Conservation (phyloP, 768 basidiomycete genomes). For the Gloeophyllum trabeum region DNA sequence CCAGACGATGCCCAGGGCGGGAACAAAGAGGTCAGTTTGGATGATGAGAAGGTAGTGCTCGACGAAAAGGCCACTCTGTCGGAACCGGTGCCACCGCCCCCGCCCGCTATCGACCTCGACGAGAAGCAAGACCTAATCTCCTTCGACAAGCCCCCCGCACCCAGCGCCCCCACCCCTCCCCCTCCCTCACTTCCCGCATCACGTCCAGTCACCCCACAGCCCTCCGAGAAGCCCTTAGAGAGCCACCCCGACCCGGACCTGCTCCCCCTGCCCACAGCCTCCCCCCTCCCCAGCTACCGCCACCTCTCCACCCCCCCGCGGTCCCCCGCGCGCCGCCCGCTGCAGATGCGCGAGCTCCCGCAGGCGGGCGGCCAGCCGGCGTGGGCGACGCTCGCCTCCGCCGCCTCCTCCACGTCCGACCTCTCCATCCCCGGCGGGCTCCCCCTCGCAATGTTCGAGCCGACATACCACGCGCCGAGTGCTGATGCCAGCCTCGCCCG, state of each 20-base stretch:
- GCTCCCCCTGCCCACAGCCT: conserved; percentile 23
- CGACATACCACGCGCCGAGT: too few species aligned
- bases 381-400: conserved; percentile 5
- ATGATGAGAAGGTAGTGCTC: not conserved
- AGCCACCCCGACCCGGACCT: conserved; percentile 27
- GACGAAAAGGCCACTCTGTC: not conserved
- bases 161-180: conserved; percentile 12
- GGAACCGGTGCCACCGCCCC: not conserved
- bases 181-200: conserved; percentile 10
- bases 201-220: conserved; percentile 9
- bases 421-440: not conserved
- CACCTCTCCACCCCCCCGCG: conserved; percentile 10
- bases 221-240: conserved; percentile 9
- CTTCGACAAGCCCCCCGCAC: not conserved
- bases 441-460: not conserved
- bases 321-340: conserved; percentile 10
- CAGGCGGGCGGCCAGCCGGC: conserved; percentile 3
- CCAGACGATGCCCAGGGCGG: too few species aligned
- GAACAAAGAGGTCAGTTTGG: not conserved
- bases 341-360: conserved; percentile 13
- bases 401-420: not conserved
- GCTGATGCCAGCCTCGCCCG: too few species aligned
- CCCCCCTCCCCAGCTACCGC: conserved; percentile 10
- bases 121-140: not conserved
- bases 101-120: not conserved